These are phyloP conservation scores for Coprinopsis strossmayeri DNA, from an alignment of 768 basidiomycete species.

Conservation along the genomic window DNA sequence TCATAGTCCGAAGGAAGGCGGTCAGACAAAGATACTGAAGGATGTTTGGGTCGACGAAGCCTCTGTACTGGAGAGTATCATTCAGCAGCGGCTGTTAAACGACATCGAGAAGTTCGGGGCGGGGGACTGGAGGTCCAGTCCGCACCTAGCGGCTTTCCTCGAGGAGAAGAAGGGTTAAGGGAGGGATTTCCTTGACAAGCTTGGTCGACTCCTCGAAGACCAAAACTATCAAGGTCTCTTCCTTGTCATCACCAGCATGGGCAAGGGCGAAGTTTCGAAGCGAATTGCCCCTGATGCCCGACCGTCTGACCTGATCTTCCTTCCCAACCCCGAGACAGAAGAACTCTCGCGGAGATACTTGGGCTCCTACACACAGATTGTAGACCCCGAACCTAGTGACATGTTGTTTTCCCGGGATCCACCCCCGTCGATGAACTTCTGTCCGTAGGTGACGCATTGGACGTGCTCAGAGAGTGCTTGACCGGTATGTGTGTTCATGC, in stretches of 20 bases:
- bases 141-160: too few relatives aligned
- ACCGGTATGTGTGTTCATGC: not conserved
- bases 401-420: not conserved
- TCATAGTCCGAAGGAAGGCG: not conserved
- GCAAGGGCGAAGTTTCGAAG: not conserved
- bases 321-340: too few relatives aligned
- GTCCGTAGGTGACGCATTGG: not conserved
- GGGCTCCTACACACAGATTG: not conserved
- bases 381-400: not conserved
- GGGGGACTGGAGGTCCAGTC: not conserved
- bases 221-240: not conserved
- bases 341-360: too few relatives aligned
- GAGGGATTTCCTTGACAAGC: not conserved
- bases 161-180: not conserved
- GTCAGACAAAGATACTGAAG: slow-evolving; percentile 13
- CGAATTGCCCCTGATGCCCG: not conserved
- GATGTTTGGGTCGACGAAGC: slow-evolving; percentile 15
- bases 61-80: slow-evolving; percentile 11
- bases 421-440: not conserved
- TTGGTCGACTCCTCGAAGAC: too few relatives aligned
- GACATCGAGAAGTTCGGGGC: not conserved
- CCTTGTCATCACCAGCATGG: too few relatives aligned
- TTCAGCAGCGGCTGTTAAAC: not conserved
- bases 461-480: not conserved
- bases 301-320: too few relatives aligned